Evolutionary conservation across 2,329 filamentous ascomycete genomes (phyloP).

Genomic region (Nannizziopsis arthrosporioides): DNA sequence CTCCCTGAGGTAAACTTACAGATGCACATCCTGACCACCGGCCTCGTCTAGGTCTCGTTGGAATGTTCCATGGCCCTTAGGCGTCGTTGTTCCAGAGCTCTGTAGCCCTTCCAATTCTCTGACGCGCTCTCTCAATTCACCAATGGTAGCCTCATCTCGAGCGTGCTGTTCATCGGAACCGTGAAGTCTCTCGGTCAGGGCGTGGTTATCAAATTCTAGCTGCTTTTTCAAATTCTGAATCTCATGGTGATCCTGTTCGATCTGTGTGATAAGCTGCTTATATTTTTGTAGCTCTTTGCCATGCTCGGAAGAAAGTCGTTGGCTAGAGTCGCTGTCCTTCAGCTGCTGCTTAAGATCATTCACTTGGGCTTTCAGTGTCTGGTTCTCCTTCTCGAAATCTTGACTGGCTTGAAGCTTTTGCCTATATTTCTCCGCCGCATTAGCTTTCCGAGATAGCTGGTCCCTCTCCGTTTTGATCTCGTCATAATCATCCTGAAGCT

Average conservation of each 20-base stretch:
- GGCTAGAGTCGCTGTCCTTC: slow-evolving; percentile 35
- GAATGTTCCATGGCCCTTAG: slow-evolving; percentile 30
- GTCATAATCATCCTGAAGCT: slow-evolving; percentile 40
- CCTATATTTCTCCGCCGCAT: slow-evolving; percentile 40
- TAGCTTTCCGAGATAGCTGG: slow-evolving; percentile 37
- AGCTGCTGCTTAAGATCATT: slow-evolving; percentile 37
- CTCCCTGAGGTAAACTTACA: slow-evolving; percentile 22
- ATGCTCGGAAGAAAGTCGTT: slow-evolving; percentile 30
- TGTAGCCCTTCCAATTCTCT: slow-evolving; percentile 33
- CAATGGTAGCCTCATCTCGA: slow-evolving; percentile 32
- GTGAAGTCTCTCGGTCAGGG: slow-evolving; percentile 34
- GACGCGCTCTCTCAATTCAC: slow-evolving; percentile 33
- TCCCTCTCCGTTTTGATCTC: slow-evolving; percentile 39
- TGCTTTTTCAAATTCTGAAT: slow-evolving; percentile 39
- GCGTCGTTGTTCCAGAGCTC: slow-evolving; percentile 29
- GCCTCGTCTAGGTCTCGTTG: slow-evolving; percentile 35
- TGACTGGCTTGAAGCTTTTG: slow-evolving; percentile 40
- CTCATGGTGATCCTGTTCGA: slow-evolving; percentile 39
- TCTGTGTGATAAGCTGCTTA: slow-evolving; percentile 35
- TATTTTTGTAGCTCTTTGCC: slow-evolving; percentile 36
- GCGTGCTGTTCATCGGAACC: slow-evolving; percentile 35
- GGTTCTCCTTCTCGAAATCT: slow-evolving; percentile 40
- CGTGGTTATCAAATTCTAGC: slow-evolving; percentile 39
- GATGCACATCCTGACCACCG: slow-evolving; percentile 29
- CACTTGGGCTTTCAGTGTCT: slow-evolving; percentile 36